Conservation (phyloP, 768 basidiomycete genomes). For the Strobilomyces dryophilus region DNA sequence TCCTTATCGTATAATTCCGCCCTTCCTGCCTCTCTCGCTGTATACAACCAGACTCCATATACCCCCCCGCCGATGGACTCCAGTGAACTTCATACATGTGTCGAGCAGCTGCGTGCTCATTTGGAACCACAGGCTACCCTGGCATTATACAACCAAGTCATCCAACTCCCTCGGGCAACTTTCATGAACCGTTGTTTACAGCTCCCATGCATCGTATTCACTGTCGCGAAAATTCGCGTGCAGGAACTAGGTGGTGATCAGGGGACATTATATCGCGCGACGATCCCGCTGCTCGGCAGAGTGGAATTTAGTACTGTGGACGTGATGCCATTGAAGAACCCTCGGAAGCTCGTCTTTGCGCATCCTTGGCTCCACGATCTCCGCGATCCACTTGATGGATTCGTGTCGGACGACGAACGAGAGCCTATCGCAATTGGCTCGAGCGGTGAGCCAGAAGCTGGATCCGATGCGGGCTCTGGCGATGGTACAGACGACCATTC, state of each 20-base stretch:
- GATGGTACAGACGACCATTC: too few species aligned
- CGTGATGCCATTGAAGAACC: background rate
- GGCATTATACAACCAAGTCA: too few species aligned
- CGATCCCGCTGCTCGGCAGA: background rate
- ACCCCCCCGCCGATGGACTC: background rate
- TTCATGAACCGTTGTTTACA: too few species aligned
- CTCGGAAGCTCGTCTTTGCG: background rate
- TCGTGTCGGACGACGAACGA: background rate
- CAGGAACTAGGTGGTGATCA: background rate
- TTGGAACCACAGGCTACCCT: too few species aligned
- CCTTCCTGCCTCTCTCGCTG: background rate
- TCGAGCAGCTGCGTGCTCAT: background rate
- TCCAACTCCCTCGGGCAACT: too few species aligned
- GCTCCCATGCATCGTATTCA: background rate
- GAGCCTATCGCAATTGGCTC: too few species aligned
- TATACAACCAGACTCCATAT: background rate
- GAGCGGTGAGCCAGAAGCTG: too few species aligned
- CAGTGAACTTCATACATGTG: background rate
- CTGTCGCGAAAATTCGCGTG: background rate
- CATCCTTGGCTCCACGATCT: conserved; percentile 12
- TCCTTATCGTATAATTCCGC: background rate
- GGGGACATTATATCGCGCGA: background rate
- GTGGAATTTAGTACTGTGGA: background rate
- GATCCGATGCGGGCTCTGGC: too few species aligned
- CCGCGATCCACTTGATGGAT: background rate